phyloP scores from a whole-genome alignment of 1,139 yeast genomes.

The Ogataea hybrid region DNA sequence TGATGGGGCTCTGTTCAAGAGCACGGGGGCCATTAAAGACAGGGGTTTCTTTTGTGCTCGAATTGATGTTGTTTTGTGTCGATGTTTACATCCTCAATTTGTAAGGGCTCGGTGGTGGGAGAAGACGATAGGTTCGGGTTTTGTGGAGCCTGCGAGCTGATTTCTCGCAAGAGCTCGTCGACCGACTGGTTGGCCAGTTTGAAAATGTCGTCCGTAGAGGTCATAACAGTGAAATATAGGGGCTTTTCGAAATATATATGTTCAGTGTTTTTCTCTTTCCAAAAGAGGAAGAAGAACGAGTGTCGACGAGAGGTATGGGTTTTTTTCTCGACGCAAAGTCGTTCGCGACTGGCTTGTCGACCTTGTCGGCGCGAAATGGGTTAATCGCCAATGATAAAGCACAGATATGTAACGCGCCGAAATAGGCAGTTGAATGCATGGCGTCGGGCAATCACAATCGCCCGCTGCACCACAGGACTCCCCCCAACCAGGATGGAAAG shows the following conservation, averaged over 20 bases:
- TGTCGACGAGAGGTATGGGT: neutral
- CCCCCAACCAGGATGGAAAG: neutral
- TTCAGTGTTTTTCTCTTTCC: conserved; percentile 7
- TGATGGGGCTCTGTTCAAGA: conserved; percentile 21
- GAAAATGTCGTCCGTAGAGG: conserved; percentile 21
- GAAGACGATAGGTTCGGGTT: conserved; percentile 14
- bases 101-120: conserved; percentile 24
- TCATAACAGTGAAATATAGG: conserved; percentile 6
- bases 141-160: conserved; percentile 17
- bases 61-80: conserved; percentile 5
- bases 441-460: conserved; percentile 4
- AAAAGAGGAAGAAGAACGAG: conserved; percentile 1
- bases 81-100: conserved; percentile 8
- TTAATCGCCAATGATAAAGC: conserved; percentile 4
- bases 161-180: conserved; percentile 29
- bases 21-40: conserved; percentile 24
- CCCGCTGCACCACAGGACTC: conserved; percentile 1
- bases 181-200: conserved; percentile 31
- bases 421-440: conserved; percentile 3
- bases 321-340: neutral
- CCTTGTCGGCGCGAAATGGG: neutral
- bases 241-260: conserved; percentile 9
- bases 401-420: conserved; percentile 6
- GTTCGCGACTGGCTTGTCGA: neutral
- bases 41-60: conserved; percentile 5